Evolutionary conservation across 2,329 filamentous ascomycete species (phyloP), one percentile per base, ranked within the genome.

Genomic region (Escovopsis sp.): DNA sequence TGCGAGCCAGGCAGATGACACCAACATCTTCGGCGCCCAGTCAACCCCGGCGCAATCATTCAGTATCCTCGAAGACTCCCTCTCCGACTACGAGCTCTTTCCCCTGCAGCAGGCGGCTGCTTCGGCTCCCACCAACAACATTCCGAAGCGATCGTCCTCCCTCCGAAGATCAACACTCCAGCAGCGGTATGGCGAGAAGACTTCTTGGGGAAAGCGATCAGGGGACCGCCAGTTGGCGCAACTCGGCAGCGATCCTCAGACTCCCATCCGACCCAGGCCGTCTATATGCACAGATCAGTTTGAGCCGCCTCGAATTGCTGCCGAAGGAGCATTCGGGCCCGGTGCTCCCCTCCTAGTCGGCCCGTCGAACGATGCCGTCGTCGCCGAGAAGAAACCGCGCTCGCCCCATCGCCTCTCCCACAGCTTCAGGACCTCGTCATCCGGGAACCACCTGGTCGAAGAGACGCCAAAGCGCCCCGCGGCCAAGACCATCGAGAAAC

Each of bases 151-250:
- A 47, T 77, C 82, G 1, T 82, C 81, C 2, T 91, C 86, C 14
- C 65, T 95, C 39, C 74, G 89, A 45, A 88, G 81, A 57, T 93
- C 87, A 2, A 94, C 89, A 1, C 62, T 94, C 20, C 86, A 93
- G 55, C 88, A 94, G 59, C 80, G 89, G 34, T 74, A 83, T 47
- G 73, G 76, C 35, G 80, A 83, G 33, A 74, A 81, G 43, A 72
- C 70, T 10, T 84, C 69, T 41, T 79, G 72, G 67, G 74, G 75
- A 33, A 66, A 72, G 42, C 67, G 76, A 44, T 69, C 70, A 35
- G 77, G 69, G 39, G 76, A 73, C 47, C 68, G 71, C 45, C 70
- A 73, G 40, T 56, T 75, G 35, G 66, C 70, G 7, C 69, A 65
- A 42, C 58, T 72, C 50, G 59, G 60, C 16, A 56, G 60, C 20